Evolutionary conservation across 768 basidiomycete genomes (phyloP), one percentile per base, ranked within the genome.

Genomic region (Boletellus ananas): DNA sequence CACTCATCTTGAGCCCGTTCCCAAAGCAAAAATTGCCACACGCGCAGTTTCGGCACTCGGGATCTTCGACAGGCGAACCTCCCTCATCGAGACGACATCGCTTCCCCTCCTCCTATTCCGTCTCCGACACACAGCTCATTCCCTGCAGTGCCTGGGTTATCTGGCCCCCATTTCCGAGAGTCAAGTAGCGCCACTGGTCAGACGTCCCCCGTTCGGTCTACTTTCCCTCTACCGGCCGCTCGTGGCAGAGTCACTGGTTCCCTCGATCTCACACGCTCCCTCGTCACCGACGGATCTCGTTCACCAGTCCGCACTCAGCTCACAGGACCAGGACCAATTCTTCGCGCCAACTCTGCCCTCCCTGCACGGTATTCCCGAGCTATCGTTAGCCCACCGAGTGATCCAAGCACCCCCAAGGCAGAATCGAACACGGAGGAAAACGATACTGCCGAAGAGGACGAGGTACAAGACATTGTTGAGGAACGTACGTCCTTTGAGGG

Each of bases 11-110:
- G 7, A 50, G 47, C 11, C n/a, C 20, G 21, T 36, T 53, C 8
- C 10, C 38, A 17, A 66, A 94, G 92, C 72, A 93, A 92, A 75
- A 72, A 75, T 41, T 94, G 92, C 60, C 90, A 94, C 63, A 63
- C 81, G 45, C 87, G 83, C 74, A 79, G 74, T 55, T 94, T 92
- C 58, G 90, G 88, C 18, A 90, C 85, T 9, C 76, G 78, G 46
- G 81, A 87, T 60, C 76, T 89, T 29, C 79, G 87, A 44, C 80
- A 83, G 47, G 84, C 83, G 47, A 87, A 87, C 61, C 79, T 87
- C 10, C 81, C 85, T 21, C 65, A 79, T 52, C 67, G 70, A 55
- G 68, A 71, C 31, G 74, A 74, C 18, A 45, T 58, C 63, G 59
- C 63, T 54, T 64, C 60, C 36, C 56, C 72, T 27, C 69, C 72